Evolutionary conservation across 768 basidiomycete species (phyloP), one percentile per base, ranked within the genome.

Genomic region (Tephrocybe sp.): DNA sequence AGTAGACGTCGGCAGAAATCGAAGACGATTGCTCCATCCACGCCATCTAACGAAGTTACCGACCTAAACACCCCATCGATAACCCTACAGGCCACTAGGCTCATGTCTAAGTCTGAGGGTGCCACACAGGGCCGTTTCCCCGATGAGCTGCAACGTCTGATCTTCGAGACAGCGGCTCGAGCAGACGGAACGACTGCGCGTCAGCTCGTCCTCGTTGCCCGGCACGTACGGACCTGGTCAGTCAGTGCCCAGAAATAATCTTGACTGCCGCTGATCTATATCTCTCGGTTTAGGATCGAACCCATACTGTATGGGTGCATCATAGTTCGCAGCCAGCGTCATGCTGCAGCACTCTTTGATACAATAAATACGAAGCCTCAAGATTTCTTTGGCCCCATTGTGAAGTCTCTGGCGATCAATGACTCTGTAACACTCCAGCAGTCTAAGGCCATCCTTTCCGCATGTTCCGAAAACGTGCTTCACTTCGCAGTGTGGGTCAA

Each of bases 271-370:
- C 34, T 52, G 14, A 34, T 37, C 25, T 37, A 1, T n/a, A 8
- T 38, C 21, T 23, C 25, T 30, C 20, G 18, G 2, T 28, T 2
- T 21, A 68, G 66, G 65, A 59, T 65, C 33, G 58, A 64, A 32
- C 65, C 62, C 18, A 63, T 68, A 23, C 51, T 67, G 10, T 67
- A 67, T 30, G 57, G 62, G 55, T 62, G 60, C 44, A 54, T 69
- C 15, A 57, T 65, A 25, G 25, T 68, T 40, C 62, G 56, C 9
- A 59, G 48, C 38, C 45, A 61, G 8, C 47, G 47, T 24, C 48
- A 61, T 3, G 64, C 61, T 9, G 43, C 42, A 1, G 53, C 52
- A n/a, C 53, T 69, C 14, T 51, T 62, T 25, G 43, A 54, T 17
- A 57, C 58, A 11, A 50, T 64, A 20, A 23, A 45, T 9, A 45